Conservation (phyloP, 805 yeast genomes). For the Kregervanrija pseudodelftensis region DNA sequence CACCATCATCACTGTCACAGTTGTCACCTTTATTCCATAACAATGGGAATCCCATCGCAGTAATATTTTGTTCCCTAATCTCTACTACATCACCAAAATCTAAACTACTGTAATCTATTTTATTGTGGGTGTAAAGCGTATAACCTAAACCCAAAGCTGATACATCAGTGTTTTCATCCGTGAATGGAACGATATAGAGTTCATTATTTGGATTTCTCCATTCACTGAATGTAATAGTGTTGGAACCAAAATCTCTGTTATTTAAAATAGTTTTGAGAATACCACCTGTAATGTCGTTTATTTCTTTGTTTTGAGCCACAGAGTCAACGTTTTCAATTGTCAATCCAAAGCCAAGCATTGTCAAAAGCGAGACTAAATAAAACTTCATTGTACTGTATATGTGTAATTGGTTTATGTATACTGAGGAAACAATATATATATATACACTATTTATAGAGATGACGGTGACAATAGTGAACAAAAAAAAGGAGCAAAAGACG, state of each 20-base stretch:
- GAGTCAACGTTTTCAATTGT: no score
- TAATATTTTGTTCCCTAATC: conserved; percentile 22
- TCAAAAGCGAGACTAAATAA: no score
- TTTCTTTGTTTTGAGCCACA: no score
- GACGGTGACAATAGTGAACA: no score
- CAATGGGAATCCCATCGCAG: conserved; percentile 23
- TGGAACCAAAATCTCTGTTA: conserved; percentile 12
- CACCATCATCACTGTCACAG: conserved; percentile 5
- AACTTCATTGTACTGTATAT: no score
- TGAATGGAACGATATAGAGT: conserved; percentile 18
- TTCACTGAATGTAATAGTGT: conserved; percentile 14
- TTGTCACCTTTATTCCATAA: conserved; percentile 16
- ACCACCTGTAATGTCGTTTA: neutral
- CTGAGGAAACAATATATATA: no score
- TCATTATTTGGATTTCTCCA: conserved; percentile 24
- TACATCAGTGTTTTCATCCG: neutral
- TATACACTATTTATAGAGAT: no score
- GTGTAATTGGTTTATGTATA: no score
- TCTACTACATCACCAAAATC: conserved; percentile 5
- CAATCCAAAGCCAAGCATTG: no score
- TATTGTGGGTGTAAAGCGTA: conserved; percentile 6
- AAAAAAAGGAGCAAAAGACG: no score
- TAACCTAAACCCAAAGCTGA: conserved; percentile 9
- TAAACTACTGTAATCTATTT: neutral
- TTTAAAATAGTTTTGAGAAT: conserved; percentile 16